Evolutionary conservation across 305 asterid species (phyloP), one percentile per base, ranked within the genome.

Genomic region (Ilex paraguariensis): DNA sequence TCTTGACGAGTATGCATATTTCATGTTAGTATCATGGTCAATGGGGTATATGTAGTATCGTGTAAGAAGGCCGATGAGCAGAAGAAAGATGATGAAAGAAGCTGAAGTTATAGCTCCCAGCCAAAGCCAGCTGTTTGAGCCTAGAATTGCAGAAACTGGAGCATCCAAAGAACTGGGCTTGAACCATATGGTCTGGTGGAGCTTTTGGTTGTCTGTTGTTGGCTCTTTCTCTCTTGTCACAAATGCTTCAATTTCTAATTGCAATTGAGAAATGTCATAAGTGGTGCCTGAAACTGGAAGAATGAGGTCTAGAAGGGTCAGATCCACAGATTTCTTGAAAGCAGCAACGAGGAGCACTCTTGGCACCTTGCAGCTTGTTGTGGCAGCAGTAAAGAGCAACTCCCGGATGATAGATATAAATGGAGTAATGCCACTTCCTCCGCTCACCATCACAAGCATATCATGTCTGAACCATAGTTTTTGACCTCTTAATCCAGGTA

Each of bases 371-470:
- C 60, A 62, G 60, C 65, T 63, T n/a, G 50, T 59, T n/a, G 80
- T 70, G 36, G 85, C 64, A 64, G 64, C 77, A n/a, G 70, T 65
- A 61, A 56, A 76, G 51, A 84, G 71, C 11, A 91, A 80, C 74
- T 91, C 95, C 54, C 85, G 66, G 39, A 91, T 76, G 58, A 91
- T 84, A 51, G 98, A 91, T 62, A 91, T 80, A 80, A 91, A 88
- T 13, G 98, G 98, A 13, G 98, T 77, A 61, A 91, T 85, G 16
- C 98, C 98, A 75, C 98, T 88, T 44, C 98, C 98, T 82, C 98
- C 98, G 66, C 98, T 79, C 32, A 88, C 75, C 95, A 91, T 63
- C 70, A 91, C 95, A 66, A 91, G 59, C 73, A 58, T 65, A 13
- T 91, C 96, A 72, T 87, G 83, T 81, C 96, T 88, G 9, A 0